A percentile compares a stretch with the other conserved stretches of the same genome.
phyloP scores from a whole-genome alignment of 805 yeast genomes.

The Candida insectorum region DNA sequence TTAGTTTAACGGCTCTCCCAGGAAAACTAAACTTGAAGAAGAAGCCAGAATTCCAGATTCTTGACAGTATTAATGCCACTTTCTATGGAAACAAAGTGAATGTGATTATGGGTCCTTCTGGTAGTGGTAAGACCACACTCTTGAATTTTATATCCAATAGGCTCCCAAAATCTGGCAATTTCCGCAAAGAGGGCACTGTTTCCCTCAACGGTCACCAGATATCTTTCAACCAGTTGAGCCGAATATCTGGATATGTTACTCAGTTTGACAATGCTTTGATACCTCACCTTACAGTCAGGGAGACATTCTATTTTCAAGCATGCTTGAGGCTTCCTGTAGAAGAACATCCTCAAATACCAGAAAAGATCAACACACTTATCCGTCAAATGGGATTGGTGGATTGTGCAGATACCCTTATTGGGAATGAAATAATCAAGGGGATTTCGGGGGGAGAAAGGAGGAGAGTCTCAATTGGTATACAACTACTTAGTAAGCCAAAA shows the following conservation, averaged over 20 bases:
- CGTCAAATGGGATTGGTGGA: conserved; percentile 65
- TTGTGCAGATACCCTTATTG: conserved; percentile 67
- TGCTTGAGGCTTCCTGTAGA: conserved; percentile 52
- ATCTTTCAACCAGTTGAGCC: conserved; percentile 20
- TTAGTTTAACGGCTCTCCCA: conserved; percentile 48
- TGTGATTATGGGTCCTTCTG: conserved; percentile 47
- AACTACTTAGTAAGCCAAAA: conserved; percentile 67
- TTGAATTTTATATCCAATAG: conserved; percentile 52
- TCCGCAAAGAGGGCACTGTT: conserved; percentile 22
- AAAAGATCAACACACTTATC: conserved; percentile 55
- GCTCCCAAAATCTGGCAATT: conserved; percentile 14
- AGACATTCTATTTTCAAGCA: conserved; percentile 73
- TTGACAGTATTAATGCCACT: conserved; percentile 26
- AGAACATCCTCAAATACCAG: conserved; percentile 38
- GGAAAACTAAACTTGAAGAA: conserved; percentile 30
- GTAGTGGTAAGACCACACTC: conserved; percentile 43
- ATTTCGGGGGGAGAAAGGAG: conserved; percentile 63
- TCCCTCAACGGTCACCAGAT: conserved; percentile 26
- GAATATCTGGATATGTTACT: conserved; percentile 67
- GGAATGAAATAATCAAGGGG: conserved; percentile 36
- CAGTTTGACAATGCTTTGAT: conserved; percentile 77
- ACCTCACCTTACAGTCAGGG: conserved; percentile 71
- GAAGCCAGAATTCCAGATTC: conserved; percentile 7
- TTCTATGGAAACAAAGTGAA: conserved; percentile 33
- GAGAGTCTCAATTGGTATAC: conserved; percentile 78